Evolutionary conservation across 2,329 filamentous ascomycete genomes (phyloP).

Genomic region (Trichoderma asperellum): DNA sequence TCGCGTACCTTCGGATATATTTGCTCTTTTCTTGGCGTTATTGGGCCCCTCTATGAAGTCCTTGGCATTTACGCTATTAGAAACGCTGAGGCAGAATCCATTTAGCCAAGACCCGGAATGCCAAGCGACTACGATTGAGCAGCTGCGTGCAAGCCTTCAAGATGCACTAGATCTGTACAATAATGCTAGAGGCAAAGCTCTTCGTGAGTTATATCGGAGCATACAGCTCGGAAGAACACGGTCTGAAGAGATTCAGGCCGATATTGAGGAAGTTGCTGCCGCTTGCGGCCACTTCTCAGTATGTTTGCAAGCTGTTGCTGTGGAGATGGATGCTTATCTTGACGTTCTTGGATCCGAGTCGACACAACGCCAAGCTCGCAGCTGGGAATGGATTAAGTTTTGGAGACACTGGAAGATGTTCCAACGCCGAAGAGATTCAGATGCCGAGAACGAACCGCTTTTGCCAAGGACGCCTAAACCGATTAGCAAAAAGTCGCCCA

Average conservation of each 20-base stretch:
- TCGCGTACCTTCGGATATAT: slow-evolving; percentile 77
- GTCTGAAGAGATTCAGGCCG: slow-evolving; percentile 78
- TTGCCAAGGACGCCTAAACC: slow-evolving; percentile 47
- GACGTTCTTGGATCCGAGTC: slow-evolving; percentile 80
- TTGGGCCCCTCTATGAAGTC: slow-evolving; percentile 96
- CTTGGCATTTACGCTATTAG: slow-evolving; percentile 84
- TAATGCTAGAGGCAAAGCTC: slow-evolving; percentile 71
- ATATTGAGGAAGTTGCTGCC: slow-evolving; percentile 96
- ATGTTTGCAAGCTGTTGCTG: slow-evolving; percentile 85
- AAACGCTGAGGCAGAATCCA: slow-evolving; percentile 84
- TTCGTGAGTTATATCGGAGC: slow-evolving; percentile 78
- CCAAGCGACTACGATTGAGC: slow-evolving; percentile 74
- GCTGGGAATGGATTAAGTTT: slow-evolving; percentile 84
- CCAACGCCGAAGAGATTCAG: slow-evolving; percentile 35
- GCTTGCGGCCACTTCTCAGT: slow-evolving; percentile 97
- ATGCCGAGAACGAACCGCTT: slow-evolving; percentile 50
- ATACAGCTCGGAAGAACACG: slow-evolving; percentile 72
- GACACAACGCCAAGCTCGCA: slow-evolving; percentile 62
- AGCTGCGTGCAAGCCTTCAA: slow-evolving; percentile 77
- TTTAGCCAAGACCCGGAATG: slow-evolving; percentile 72
- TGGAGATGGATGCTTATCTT: slow-evolving; percentile 83
- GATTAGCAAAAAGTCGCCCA: slow-evolving; percentile 56
- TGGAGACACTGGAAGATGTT: slow-evolving; percentile 55
- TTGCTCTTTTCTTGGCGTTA: slow-evolving; percentile 84
- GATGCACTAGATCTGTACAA: slow-evolving; percentile 83